These are phyloP conservation scores for Rhizoctonia solani DNA, from an alignment of 1,284 basidiomycete species.

Conservation along the genomic window DNA sequence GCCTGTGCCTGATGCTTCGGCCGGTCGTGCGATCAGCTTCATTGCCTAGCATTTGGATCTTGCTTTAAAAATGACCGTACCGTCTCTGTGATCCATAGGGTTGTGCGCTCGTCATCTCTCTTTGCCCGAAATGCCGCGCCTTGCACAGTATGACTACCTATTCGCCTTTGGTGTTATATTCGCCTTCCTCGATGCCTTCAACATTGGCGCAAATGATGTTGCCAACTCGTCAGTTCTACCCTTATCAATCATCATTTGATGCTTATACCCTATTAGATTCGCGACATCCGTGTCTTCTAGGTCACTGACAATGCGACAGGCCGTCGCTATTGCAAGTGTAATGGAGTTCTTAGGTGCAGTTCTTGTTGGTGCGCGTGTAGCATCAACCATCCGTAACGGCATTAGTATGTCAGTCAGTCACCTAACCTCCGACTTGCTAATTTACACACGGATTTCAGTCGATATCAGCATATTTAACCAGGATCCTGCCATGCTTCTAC, in stretches of 20 bases:
- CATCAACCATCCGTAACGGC: conserved; percentile 54
- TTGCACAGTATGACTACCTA: conserved; percentile 49
- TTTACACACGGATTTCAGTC: conserved; percentile 17
- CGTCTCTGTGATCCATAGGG: neutral
- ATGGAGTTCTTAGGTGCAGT: conserved; percentile 61
- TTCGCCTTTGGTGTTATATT: conserved; percentile 51
- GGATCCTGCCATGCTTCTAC: conserved; percentile 51
- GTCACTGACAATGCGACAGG: conserved; percentile 51
- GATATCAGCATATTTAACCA: conserved; percentile 45
- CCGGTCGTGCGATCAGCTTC: conserved; percentile 7
- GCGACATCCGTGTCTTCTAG: conserved; percentile 53
- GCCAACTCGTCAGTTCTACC: conserved; percentile 39
- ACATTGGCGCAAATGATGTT: conserved; percentile 52
- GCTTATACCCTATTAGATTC: conserved; percentile 47
- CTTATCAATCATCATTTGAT: neutral
- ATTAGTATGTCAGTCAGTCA: conserved; percentile 43
- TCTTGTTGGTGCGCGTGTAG: conserved; percentile 49
- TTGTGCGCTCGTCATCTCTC: neutral
- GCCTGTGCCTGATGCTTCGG: conserved; percentile 29
- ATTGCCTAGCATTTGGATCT: conserved; percentile 20
- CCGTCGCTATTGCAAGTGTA: conserved; percentile 51
- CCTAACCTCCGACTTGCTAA: conserved; percentile 9
- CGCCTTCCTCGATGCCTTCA: conserved; percentile 51
- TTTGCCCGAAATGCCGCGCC: conserved; percentile 30
- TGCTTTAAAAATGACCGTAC: conserved; percentile 12